Evolutionary conservation across 352 stramenopile genomes (phyloP), one percentile per base, ranked within the genome.

Genomic region (Aphanomyces euteiches): DNA sequence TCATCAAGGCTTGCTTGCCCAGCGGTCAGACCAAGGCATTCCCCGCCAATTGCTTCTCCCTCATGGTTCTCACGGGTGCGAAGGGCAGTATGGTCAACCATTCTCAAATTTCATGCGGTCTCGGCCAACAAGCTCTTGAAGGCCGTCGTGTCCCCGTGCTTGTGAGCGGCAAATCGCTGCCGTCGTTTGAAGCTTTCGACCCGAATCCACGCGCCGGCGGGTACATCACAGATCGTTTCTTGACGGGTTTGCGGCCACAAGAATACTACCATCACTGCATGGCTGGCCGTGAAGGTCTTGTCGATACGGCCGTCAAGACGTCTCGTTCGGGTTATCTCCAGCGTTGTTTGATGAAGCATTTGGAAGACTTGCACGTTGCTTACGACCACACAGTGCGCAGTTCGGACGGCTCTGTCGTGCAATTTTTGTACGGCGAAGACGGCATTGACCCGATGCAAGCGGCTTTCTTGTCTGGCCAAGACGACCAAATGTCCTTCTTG

Each of bases 231-330:
- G 98, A 99, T 83, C 89, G 97, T 12, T 99, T 99, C 81, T 84
- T 99, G 45, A 99, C 97, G 47, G 98, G 98, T 56, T 78, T 97
- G 61, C 82, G 89, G 37, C 90, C 89, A 34, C 89, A 99, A 79
- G 98, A 99, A 80, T 99, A 99, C 82, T 99, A 99, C 83, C 99
- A 99, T 78, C 98, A 99, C 88, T 99, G 97, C 81, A 99, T 99
- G 98, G 97, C 97, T 71, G 98, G 98, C 15, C 87, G 98, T 73
- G 98, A 99, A 85, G 98, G 98, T 78, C 79, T 99, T 41, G 93
- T 99, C 36, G 95, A 98, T 79, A 99, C 98, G 39, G 97, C 98
- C 60, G 97, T 99, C n/a, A 99, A 99, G 84, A 99, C 98, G 4
- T 98, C 93, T 72, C 91, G 97, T 47, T 99, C 96, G 75, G 98